These are phyloP conservation scores for Lasiodiplodia hormozganensis DNA, from an alignment of 2,329 filamentous ascomycete genomes.

Conservation along the genomic window DNA sequence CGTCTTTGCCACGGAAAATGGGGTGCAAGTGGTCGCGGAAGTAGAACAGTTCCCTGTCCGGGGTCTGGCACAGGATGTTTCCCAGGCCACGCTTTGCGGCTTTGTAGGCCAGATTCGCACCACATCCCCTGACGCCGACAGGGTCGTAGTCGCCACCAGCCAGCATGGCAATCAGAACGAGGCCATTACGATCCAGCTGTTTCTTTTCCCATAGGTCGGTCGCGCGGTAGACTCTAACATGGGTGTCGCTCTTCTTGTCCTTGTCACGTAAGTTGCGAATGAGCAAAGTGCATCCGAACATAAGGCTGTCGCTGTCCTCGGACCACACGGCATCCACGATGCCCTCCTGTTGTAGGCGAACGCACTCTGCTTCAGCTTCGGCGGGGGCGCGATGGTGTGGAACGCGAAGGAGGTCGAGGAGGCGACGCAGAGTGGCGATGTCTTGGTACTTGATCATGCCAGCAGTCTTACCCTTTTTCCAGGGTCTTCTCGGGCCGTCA, in stretches of 20 bases:
- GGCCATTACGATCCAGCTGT: slow-evolving; percentile 43
- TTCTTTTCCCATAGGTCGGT: slow-evolving; percentile 38
- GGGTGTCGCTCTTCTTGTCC: slow-evolving; percentile 41
- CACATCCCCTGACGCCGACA: slow-evolving; percentile 47
- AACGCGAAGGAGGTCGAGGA: slow-evolving; percentile 49
- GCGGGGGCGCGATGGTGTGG: slow-evolving; percentile 54
- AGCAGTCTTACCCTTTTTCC: slow-evolving; percentile 43
- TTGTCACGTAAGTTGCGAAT: slow-evolving; percentile 46
- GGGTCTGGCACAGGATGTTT: slow-evolving; percentile 34
- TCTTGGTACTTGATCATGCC: slow-evolving; percentile 44
- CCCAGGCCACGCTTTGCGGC: slow-evolving; percentile 42
- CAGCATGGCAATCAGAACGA: slow-evolving; percentile 51
- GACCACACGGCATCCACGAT: slow-evolving; percentile 59
- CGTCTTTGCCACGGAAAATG: slow-evolving; percentile 12
- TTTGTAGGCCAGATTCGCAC: slow-evolving; percentile 39
- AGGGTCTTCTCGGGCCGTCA: slow-evolving; percentile 56
- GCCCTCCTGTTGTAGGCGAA: slow-evolving; percentile 50
- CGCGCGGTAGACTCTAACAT: slow-evolving; percentile 43
- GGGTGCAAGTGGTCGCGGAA: slow-evolving; percentile 6
- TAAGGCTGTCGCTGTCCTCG: slow-evolving; percentile 55
- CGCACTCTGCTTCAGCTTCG: slow-evolving; percentile 59
- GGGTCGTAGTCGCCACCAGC: slow-evolving; percentile 51
- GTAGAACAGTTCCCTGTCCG: not conserved
- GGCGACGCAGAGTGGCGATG: slow-evolving; percentile 44
- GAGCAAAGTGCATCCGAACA: slow-evolving; percentile 56